These are phyloP conservation scores for Melaleuca quinquenervia DNA, from an alignment of 345 rosid genomes.

Conservation along the genomic window DNA sequence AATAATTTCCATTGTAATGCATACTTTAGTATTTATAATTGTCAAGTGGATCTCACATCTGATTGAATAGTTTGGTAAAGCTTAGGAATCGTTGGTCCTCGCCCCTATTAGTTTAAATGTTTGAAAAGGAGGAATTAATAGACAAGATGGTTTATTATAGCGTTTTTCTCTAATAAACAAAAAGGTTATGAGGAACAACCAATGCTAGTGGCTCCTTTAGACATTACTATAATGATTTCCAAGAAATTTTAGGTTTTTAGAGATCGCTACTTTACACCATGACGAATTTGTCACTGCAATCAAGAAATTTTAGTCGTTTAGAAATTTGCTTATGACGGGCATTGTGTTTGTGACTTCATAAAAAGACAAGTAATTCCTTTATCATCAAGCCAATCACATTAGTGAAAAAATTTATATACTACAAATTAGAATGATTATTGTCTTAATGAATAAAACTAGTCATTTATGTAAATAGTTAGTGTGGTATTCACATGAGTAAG, in stretches of 20 bases:
- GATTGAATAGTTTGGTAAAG: not conserved
- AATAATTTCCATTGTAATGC: not conserved
- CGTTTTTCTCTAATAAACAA: not conserved
- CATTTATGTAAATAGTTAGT: not conserved
- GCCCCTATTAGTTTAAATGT: not conserved
- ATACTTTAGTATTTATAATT: not conserved
- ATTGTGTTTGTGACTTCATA: fast-evolving
- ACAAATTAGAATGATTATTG: not conserved
- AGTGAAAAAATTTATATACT: not conserved
- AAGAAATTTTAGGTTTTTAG: not conserved
- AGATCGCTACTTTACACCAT: not conserved
- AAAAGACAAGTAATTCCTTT: not conserved
- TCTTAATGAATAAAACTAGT: not conserved
- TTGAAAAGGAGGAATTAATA: not conserved
- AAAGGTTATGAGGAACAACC: not conserved
- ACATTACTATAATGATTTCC: no score
- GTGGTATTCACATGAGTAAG: not conserved
- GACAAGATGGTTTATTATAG: not conserved
- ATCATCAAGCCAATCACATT: fast-evolving
- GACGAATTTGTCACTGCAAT: no score
- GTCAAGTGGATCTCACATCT: not conserved
- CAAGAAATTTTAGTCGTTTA: no score
- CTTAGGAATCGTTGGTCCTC: not conserved
- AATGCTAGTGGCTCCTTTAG: no score
- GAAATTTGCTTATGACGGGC: fast-evolving